These are phyloP conservation scores for Fusarium domesticum DNA, from an alignment of 2,329 filamentous ascomycete species.

Conservation along the genomic window DNA sequence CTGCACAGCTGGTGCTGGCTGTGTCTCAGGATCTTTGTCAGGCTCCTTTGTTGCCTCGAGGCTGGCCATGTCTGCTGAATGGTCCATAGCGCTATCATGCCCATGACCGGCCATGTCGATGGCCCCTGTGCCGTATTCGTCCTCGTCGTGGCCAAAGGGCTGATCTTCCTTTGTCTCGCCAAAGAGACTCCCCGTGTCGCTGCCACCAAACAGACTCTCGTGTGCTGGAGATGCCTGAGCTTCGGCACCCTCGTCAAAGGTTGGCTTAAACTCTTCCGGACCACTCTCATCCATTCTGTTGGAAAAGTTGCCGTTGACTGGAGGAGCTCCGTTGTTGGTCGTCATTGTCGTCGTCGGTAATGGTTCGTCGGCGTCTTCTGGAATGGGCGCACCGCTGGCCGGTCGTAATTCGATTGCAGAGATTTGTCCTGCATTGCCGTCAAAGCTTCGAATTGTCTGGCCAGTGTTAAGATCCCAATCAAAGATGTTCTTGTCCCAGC, in stretches of 20 bases:
- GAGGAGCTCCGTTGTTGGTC: conserved; percentile 67
- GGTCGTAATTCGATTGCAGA: conserved; percentile 85
- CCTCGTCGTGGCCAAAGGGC: conserved; percentile 77
- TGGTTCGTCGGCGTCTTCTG: conserved; percentile 64
- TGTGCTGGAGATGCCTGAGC: conserved; percentile 67
- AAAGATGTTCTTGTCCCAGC: conserved; percentile 92
- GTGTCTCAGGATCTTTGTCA: conserved; percentile 27
- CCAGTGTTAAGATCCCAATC: conserved; percentile 96
- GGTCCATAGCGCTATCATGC: conserved; percentile 41
- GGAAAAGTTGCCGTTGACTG: conserved; percentile 47
- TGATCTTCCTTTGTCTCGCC: conserved; percentile 64
- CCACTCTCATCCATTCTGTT: conserved; percentile 24
- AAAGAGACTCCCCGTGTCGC: conserved; percentile 79
- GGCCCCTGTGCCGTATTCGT: conserved; percentile 69
- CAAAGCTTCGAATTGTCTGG: conserved; percentile 70
- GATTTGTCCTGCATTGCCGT: conserved; percentile 77
- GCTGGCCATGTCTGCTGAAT: conserved; percentile 43
- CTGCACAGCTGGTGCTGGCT: conserved; percentile 29
- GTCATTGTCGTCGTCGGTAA: conserved; percentile 66
- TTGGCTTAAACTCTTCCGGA: conserved; percentile 16
- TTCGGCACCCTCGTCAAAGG: conserved; percentile 39
- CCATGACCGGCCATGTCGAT: conserved; percentile 55
- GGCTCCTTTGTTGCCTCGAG: conserved; percentile 27
- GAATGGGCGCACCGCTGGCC: conserved; percentile 69
- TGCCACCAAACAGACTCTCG: conserved; percentile 77